These are phyloP conservation scores for Dactylellina leptospora DNA, from an alignment of 2,329 filamentous ascomycete species.

Conservation along the genomic window DNA sequence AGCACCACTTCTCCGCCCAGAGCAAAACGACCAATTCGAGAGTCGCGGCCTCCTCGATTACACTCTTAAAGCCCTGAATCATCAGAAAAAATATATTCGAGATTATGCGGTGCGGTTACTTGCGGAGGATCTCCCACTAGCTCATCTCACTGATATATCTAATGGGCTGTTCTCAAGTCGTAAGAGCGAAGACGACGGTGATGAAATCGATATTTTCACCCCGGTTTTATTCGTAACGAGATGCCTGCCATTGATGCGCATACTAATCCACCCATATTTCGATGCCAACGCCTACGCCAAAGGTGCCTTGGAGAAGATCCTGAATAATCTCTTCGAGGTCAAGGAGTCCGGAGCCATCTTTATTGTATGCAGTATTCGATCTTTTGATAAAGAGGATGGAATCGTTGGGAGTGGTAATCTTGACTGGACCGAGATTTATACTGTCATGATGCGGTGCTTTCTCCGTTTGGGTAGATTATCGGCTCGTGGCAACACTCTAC, in stretches of 20 bases:
- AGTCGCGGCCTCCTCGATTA: constrained; percentile 29
- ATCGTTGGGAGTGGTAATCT: not conserved
- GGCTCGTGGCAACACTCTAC: not conserved
- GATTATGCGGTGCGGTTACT: constrained; percentile 24
- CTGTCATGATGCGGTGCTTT: constrained; percentile 20
- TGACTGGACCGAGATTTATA: constrained; percentile 11
- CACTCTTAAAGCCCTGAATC: constrained; percentile 14
- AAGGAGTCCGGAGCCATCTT: constrained; percentile 4
- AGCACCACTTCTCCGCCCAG: constrained; percentile 2
- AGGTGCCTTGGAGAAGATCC: not conserved
- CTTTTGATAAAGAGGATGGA: constrained; percentile 7
- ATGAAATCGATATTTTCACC: constrained; percentile 2
- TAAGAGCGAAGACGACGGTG: not conserved
- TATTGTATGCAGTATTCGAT: constrained; percentile 15
- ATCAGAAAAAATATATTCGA: constrained; percentile 19
- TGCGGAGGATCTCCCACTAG: constrained; percentile 9
- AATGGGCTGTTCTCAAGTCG: not conserved
- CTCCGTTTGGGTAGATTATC: constrained; percentile 10
- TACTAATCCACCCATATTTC: constrained; percentile 21
- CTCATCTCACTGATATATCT: constrained; percentile 23
- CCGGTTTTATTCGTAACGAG: constrained; percentile 16
- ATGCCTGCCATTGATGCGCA: constrained; percentile 25
- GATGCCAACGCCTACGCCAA: not conserved
- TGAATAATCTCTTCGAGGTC: not conserved
- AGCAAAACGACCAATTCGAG: constrained; percentile 13